Conservation (phyloP, 192 early-diverging fungal genomes). For the Coemansia biformis region DNA sequence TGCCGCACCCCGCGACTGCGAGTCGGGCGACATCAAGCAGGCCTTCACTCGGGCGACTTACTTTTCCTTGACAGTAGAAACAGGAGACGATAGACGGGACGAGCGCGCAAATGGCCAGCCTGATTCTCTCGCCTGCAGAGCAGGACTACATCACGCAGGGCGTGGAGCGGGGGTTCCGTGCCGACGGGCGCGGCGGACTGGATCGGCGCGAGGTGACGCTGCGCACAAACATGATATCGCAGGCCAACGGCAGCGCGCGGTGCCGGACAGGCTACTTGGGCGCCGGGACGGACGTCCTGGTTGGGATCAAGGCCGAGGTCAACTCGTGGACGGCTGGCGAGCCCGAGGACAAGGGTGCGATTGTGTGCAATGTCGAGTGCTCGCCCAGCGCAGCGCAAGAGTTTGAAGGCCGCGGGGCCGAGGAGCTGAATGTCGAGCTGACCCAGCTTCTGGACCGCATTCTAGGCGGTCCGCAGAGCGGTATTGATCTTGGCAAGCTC, state of each 20-base stretch:
- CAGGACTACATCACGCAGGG: constrained; percentile 78
- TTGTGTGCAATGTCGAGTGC: constrained; percentile 90
- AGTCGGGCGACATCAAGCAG: too few species aligned
- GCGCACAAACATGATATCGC: constrained; percentile 83
- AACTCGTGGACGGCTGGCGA: constrained; percentile 57
- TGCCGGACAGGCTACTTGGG: constrained; percentile 53
- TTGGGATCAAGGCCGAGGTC: constrained; percentile 93
- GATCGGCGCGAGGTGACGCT: constrained; percentile 74
- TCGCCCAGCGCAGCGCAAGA: constrained; percentile 78
- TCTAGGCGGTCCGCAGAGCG: constrained; percentile 74
- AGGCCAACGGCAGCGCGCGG: constrained; percentile 87
- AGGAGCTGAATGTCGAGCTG: constrained; percentile 80
- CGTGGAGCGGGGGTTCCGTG: constrained; percentile 72
- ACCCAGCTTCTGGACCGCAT: constrained; percentile 76
- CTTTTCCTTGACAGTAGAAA: too few species aligned
- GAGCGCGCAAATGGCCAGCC: constrained; percentile 37
- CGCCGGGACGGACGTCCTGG: constrained; percentile 83
- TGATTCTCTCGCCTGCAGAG: constrained; percentile 70
- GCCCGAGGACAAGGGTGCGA: constrained; percentile 55
- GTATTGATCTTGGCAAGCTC: constrained; percentile 77
- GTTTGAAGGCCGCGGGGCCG: constrained; percentile 72
- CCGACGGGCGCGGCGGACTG: constrained; percentile 77
- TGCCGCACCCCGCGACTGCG: too few species aligned
- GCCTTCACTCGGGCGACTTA: too few species aligned
- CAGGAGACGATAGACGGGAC: too few species aligned